phyloP scores from a whole-genome alignment of 1,284 basidiomycete species.

The Boletus semigastroideus region DNA sequence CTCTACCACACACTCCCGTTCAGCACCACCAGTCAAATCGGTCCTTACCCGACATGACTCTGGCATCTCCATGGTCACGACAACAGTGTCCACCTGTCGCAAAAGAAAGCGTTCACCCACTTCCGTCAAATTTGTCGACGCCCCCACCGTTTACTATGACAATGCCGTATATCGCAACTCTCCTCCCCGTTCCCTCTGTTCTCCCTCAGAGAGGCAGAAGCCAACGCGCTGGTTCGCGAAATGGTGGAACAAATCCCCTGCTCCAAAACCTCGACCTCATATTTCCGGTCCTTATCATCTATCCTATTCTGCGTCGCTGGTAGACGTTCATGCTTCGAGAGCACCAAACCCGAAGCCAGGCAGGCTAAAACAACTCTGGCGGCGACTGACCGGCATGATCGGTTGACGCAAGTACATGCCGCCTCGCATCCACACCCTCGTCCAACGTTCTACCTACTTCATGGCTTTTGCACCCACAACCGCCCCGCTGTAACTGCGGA shows the following conservation, averaged over 20 bases:
- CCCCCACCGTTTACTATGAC: constrained; percentile 38
- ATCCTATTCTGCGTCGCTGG: constrained; percentile 33
- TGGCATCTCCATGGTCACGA: constrained; percentile 35
- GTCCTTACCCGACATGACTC: constrained; percentile 37
- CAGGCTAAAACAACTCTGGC: constrained; percentile 30
- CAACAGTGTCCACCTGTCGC: constrained; percentile 26
- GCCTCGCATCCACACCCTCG: neutral
- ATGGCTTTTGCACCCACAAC: neutral
- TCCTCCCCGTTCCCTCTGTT: constrained; percentile 21
- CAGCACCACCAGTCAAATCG: constrained; percentile 26
- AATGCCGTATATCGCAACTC: constrained; percentile 25
- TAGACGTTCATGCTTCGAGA: constrained; percentile 20
- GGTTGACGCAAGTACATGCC: constrained; percentile 9
- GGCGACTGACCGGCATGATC: constrained; percentile 22
- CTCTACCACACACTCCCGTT: constrained; percentile 28
- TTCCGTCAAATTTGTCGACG: constrained; percentile 46
- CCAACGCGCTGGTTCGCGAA: constrained; percentile 25
- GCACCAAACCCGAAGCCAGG: constrained; percentile 17
- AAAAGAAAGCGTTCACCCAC: constrained; percentile 36
- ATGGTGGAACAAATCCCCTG: constrained; percentile 29
- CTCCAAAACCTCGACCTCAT: constrained; percentile 24
- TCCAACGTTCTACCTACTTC: neutral
- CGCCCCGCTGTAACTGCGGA: neutral
- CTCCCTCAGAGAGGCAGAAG: constrained; percentile 7
- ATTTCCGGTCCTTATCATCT: constrained; percentile 34